Conservation (phyloP, 352 stramenopile genomes). For the Halophytophthora batemanensis region DNA sequence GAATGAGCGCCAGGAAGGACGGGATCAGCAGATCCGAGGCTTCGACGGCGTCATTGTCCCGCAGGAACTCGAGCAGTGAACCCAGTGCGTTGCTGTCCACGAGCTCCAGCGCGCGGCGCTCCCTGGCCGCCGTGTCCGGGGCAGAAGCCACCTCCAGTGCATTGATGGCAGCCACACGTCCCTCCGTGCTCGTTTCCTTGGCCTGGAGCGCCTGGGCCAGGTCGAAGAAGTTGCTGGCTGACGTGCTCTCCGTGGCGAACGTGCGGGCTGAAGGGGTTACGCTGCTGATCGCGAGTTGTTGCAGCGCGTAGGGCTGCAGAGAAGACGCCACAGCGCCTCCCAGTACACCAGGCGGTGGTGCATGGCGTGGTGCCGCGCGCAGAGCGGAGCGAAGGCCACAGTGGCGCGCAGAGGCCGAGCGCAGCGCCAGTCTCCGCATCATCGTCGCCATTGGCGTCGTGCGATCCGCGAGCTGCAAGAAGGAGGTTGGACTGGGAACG, state of each 20-base stretch:
- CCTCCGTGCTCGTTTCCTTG: conserved; percentile 28
- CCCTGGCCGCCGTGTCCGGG: conserved; percentile 19
- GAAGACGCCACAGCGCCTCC: not conserved
- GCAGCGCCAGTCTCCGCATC: not conserved
- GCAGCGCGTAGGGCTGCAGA: not conserved
- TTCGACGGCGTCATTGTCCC: conserved; percentile 42
- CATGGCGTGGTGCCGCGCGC: too few species aligned
- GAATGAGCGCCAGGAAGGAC: conserved; percentile 64
- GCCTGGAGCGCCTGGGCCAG: conserved; percentile 31
- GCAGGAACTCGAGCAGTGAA: conserved; percentile 41
- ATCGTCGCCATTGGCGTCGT: not conserved
- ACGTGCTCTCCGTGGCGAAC: conserved; percentile 12
- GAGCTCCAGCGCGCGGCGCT: conserved; percentile 49
- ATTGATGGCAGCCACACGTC: conserved; percentile 36
- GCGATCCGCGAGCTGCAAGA: not conserved
- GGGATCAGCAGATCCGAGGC: conserved; percentile 57
- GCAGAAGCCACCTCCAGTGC: conserved; percentile 25
- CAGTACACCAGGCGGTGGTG: not conserved
- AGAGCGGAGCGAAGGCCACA: not conserved
- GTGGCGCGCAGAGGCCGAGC: not conserved
- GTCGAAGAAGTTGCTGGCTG: conserved; percentile 17
- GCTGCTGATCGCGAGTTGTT: too few species aligned
- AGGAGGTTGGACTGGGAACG: not conserved
- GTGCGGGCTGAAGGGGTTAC: not conserved
- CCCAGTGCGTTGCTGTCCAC: conserved; percentile 52